phyloP scores from a whole-genome alignment of 257 asterid genomes.

The Capsicum baccatum region DNA sequence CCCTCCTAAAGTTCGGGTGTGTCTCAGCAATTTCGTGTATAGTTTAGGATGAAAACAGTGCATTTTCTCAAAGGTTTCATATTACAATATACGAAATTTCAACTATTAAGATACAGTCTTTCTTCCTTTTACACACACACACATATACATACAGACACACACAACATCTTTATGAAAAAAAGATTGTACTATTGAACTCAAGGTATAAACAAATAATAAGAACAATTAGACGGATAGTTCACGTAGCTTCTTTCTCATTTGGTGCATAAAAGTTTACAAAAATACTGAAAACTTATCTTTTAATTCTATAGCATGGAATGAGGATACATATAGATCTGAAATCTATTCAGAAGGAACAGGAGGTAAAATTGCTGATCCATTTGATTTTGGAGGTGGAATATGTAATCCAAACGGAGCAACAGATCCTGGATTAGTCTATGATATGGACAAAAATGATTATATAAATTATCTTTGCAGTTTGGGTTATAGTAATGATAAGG shows the following conservation, averaged over 20 bases:
- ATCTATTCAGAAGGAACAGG: conserved; percentile 37
- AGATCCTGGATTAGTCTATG: conserved; percentile 48
- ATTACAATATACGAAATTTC: background rate
- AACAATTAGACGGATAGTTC: background rate
- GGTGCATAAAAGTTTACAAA: background rate
- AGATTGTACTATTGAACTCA: background rate
- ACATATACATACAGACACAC: too few relatives aligned
- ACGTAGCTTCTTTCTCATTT: background rate
- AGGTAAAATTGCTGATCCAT: conserved; percentile 45
- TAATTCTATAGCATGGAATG: background rate
- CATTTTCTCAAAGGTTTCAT: too few relatives aligned
- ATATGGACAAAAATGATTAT: conserved; percentile 42
- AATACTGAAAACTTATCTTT: background rate
- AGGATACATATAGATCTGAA: background rate
- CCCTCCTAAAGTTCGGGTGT: too few relatives aligned
- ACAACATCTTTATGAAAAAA: too few relatives aligned
- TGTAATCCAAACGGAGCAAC: conserved; percentile 46
- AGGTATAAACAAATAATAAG: too few relatives aligned
- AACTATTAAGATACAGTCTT: too few relatives aligned
- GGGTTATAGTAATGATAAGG: conserved; percentile 32
- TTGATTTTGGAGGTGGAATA: conserved; percentile 55
- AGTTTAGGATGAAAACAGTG: too few relatives aligned
- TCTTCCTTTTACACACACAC: background rate
- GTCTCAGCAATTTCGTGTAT: too few relatives aligned
- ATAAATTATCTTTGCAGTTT: conserved; percentile 46